phyloP scores from a whole-genome alignment of 805 yeast genomes.

The Yamadazyma tumulicola region DNA sequence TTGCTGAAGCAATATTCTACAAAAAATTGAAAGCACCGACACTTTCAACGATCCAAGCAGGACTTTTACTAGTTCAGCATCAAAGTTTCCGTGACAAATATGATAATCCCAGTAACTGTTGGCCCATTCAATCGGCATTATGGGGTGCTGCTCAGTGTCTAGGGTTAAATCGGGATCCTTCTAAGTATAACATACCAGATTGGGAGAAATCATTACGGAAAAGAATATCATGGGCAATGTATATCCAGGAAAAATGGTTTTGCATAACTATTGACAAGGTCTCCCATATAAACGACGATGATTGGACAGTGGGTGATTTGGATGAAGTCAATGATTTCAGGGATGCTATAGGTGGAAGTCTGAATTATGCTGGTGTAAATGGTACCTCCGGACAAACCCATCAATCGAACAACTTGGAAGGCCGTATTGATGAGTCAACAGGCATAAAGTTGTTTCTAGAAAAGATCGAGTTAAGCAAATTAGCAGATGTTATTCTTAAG shows the following conservation, averaged over 20 bases:
- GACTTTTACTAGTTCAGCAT: constrained; percentile 69
- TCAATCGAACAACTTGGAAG: constrained; percentile 30
- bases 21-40: constrained; percentile 82
- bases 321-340: constrained; percentile 75
- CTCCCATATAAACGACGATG: constrained; percentile 68
- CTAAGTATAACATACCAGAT: constrained; percentile 82
- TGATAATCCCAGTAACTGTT: constrained; percentile 21
- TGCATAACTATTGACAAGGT: constrained; percentile 77
- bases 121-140: constrained; percentile 82
- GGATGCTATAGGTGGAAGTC: too few relatives aligned
- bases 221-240: constrained; percentile 93
- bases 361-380: too few relatives aligned
- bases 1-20: constrained; percentile 61
- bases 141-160: constrained; percentile 84
- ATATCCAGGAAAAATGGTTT: constrained; percentile 88
- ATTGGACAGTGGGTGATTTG: constrained; percentile 75
- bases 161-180: constrained; percentile 84
- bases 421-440: constrained; percentile 61
- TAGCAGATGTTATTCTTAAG: constrained; percentile 67
- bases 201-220: constrained; percentile 91
- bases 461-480: constrained; percentile 63
- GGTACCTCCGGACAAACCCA: constrained; percentile 44
- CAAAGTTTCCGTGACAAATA: constrained; percentile 32
- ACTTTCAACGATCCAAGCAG: constrained; percentile 87
- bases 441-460: constrained; percentile 68